phyloP scores from a whole-genome alignment of 768 basidiomycete genomes.

The Sistotremastrum niveocremeum region DNA sequence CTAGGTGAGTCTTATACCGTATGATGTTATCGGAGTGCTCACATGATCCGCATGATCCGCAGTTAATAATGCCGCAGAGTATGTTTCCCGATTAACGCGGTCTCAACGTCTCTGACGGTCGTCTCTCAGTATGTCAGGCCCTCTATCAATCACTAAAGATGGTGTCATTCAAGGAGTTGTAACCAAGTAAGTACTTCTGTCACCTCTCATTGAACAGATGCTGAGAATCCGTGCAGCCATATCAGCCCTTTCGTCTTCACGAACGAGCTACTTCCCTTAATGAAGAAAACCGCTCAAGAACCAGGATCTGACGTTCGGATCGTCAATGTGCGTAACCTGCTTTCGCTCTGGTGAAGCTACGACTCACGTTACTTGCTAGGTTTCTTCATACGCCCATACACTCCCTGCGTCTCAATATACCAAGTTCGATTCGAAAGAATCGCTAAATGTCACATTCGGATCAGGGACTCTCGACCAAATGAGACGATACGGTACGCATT shows the following conservation, averaged over 20 bases:
- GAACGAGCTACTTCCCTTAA: slow-evolving; percentile 35
- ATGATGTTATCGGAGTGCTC: too few species aligned
- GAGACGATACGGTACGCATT: too few species aligned
- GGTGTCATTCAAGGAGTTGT: too few species aligned
- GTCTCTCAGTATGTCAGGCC: too few species aligned
- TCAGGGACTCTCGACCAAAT: neutral
- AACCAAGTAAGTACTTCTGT: neutral
- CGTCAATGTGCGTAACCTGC: slow-evolving; percentile 29
- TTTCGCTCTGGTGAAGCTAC: neutral
- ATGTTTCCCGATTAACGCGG: too few species aligned
- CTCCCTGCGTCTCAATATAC: neutral
- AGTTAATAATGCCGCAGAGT: too few species aligned
- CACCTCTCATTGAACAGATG: neutral
- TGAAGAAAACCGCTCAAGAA: slow-evolving; percentile 34
- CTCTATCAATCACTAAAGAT: too few species aligned
- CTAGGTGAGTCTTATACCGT: slow-evolving; percentile 19
- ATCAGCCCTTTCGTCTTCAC: slow-evolving; percentile 46
- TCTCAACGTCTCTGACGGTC: too few species aligned
- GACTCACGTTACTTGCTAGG: neutral
- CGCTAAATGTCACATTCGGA: neutral
- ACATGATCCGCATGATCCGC: too few species aligned
- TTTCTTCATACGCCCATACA: too few species aligned
- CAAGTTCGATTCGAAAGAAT: neutral
- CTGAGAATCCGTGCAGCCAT: slow-evolving; percentile 23
- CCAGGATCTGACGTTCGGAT: slow-evolving; percentile 45